Evolutionary conservation across 1,284 basidiomycete species (phyloP), one percentile per base, ranked within the genome.

Genomic region (Apiotrichum veenhuisii): DNA sequence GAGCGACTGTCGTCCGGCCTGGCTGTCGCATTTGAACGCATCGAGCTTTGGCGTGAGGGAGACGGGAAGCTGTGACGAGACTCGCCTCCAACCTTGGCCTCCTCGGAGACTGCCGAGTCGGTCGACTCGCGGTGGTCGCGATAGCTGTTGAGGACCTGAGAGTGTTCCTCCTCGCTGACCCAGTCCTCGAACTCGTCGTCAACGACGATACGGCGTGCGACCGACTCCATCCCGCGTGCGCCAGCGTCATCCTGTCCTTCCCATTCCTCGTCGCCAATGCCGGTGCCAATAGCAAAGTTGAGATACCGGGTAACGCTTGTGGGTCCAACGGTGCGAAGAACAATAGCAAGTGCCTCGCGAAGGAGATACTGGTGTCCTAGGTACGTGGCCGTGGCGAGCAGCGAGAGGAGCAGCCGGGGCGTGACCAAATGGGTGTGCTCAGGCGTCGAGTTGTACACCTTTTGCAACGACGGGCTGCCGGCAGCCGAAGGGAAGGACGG

Each of bases 371-470:
- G 87, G 25, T 94, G 87, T 41, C 87, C 88, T 34, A 97, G 85
- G 74, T 91, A 96, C 43, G 89, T 83, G 0, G 90, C 83, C 5
- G 91, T 91, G 0, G 91, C 89, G 30, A 95, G 82, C 18, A 95
- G 82, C 7, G 91, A 93, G 14, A 94, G 81, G 2, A 96, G 82
- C 69, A 96, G 87, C 9, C 85, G 82, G 5, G 92, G 90, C 1
- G 87, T 85, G 0, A 87, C 88, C 0, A 86, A 85, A 55, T 93
- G 89, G 41, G 85, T 80, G 30, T 79, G 81, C 0, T 73, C 61
- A 68, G 45, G 77, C 77, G 61, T 46, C 18, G 52, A 48, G 36
- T 56, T 22, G 53, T 85, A 84, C 0, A 87, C 86, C 0, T 84
- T 83, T 50, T 92, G 88, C 38, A 85, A 78, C 80, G 4, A 72